A percentile compares a stretch with the other conserved stretches of the same genome.
Conservation (phyloP, 106 monocot species). For the Hemerocallis citrina region DNA sequence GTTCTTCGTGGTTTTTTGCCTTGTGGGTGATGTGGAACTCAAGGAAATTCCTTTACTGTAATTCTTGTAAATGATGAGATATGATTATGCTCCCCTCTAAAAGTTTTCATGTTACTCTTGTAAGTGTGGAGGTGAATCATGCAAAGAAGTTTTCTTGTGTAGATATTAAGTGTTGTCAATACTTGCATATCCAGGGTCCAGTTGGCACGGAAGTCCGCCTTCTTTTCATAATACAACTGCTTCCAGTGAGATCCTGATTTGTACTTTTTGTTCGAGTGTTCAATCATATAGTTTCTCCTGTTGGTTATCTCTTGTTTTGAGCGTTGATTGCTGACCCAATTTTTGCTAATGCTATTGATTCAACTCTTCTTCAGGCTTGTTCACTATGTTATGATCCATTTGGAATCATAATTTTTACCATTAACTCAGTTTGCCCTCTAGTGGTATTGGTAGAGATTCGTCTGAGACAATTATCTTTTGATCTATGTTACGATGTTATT, state of each 20-base stretch:
- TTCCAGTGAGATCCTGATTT: background rate
- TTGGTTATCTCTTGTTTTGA: too few species aligned
- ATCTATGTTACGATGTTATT: too few species aligned
- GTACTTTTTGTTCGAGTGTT: background rate
- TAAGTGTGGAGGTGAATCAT: background rate
- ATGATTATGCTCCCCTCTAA: conserved; percentile 4
- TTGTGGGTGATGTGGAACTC: conserved; percentile 14
- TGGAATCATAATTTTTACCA: too few species aligned
- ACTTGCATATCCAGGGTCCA: background rate
- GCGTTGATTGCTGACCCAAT: too few species aligned
- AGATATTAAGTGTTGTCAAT: background rate
- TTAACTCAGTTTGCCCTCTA: too few species aligned
- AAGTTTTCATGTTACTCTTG: conserved; percentile 9
- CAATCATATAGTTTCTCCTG: background rate
- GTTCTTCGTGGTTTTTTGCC: conserved; percentile 17
- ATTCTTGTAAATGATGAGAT: conserved; percentile 25
- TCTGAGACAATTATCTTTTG: too few species aligned
- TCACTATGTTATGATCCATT: too few species aligned
- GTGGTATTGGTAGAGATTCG: too few species aligned
- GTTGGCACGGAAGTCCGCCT: background rate
- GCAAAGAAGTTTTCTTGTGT: background rate
- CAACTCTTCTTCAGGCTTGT: too few species aligned
- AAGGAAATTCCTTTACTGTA: conserved; percentile 6
- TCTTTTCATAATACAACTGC: background rate
- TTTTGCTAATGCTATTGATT: too few species aligned